Base-by-base conservation (phyloP, 2,329 filamentous ascomycete species). In the Colletotrichum simmondsii region DNA sequence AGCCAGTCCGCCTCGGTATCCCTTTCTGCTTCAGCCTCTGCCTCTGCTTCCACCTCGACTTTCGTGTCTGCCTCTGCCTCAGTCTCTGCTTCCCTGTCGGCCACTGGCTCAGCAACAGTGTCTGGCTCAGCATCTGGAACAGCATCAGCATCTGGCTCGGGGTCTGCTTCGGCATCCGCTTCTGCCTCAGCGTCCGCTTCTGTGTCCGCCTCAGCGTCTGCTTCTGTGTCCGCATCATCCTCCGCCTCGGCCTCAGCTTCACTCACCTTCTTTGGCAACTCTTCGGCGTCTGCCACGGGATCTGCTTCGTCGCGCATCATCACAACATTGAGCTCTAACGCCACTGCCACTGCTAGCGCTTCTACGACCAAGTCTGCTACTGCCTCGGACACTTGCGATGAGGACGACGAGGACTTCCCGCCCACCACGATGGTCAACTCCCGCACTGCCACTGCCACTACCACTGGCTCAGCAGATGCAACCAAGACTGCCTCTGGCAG, bases 401-500 rank as follows among this genome's bases (percentile, higher is more conserved):
- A 74, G 22, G 72, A 74, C 6, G 65, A 74, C 26, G 72, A 72
- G 16, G 71, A 61, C 12, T 49, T 67, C 37, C 46, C 68, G 12
- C 59, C 58, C 24, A 49, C 12, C 19, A 42, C 62, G 11, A 14
- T n/a, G 37, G 66, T 28, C 30, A 57, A 32, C 26, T 60, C 61
- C 19, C 52, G n/a, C 14, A 46, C 67, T 32, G 26, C 57, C 2
- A 62, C 71, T 58, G 70, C 59, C 3, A 35, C 59, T 5, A 24
- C 46, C 22, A 68, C 74, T 67, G 64, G 37, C 24, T 60, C 68
- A 28, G 11, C 62, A 10, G 19, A 54, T n/a, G 42, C 62, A 3
- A 52, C 68, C 12, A 53, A 16, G 22, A 37, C 30, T 54, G 65
- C 28, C 26, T 26, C 65, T 3, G 42, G 42, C 19, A n/a, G 42